phyloP scores from a whole-genome alignment of 148 eudicot genomes.

The Fagopyrum esculentum region DNA sequence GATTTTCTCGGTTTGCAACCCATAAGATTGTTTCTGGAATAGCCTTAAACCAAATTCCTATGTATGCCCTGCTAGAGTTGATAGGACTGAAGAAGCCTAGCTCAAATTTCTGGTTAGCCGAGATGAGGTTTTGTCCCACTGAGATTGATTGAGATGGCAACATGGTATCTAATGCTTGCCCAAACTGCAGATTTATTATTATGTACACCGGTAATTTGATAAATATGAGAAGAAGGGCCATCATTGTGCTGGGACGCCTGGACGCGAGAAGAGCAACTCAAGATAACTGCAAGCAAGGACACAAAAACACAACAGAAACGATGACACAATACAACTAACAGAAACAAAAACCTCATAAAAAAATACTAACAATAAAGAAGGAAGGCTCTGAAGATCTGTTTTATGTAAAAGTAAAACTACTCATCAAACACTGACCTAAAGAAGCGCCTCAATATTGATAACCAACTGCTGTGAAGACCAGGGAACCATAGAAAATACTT shows the following conservation, averaged over 20 bases:
- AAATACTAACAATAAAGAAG: too few relatives aligned
- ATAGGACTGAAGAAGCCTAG: constrained; percentile 35
- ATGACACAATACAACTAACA: too few relatives aligned
- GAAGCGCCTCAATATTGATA: too few relatives aligned
- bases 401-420: too few relatives aligned
- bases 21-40: constrained; percentile 21
- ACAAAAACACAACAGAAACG: too few relatives aligned
- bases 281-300: too few relatives aligned
- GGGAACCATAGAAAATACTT: too few relatives aligned
- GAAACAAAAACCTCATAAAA: too few relatives aligned
- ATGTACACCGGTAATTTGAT: not conserved
- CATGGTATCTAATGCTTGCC: not conserved
- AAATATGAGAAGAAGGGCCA: not conserved
- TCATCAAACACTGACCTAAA: too few relatives aligned
- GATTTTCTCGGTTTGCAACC: constrained; percentile 44
- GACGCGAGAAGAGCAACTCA: too few relatives aligned
- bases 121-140: not conserved
- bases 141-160: not conserved
- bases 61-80: constrained; percentile 25
- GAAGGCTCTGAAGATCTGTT: too few relatives aligned
- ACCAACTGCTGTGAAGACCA: too few relatives aligned
- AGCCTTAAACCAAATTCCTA: constrained; percentile 33
- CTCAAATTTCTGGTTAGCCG: constrained; percentile 15
- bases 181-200: not conserved
- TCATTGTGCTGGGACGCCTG: not conserved